These are phyloP conservation scores for Melaleuca quinquenervia DNA, from an alignment of 345 rosid genomes.

Conservation along the genomic window DNA sequence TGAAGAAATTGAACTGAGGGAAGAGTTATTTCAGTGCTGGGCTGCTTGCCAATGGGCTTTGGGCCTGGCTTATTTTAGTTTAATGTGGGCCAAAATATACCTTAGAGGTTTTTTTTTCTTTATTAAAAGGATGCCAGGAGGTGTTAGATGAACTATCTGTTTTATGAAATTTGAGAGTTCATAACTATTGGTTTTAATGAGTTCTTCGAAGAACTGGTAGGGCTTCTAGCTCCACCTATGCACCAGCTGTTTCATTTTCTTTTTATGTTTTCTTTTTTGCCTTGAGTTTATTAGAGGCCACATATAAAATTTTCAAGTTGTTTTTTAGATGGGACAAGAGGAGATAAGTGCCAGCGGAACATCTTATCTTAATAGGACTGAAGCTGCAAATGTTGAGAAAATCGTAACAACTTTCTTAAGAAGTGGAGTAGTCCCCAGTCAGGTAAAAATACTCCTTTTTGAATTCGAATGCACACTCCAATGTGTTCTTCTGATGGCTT, in stretches of 20 bases:
- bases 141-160: not conserved
- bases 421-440: slow-evolving; percentile 96
- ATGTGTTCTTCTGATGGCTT: not conserved
- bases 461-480: not conserved
- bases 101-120: not conserved
- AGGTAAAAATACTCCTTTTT: slow-evolving; percentile 28
- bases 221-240: not conserved
- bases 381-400: slow-evolving; percentile 99
- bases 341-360: slow-evolving; percentile 99
- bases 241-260: not conserved
- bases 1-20: not conserved
- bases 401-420: slow-evolving; percentile 94
- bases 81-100: not conserved
- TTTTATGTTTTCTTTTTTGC: not conserved
- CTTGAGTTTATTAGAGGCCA: not conserved
- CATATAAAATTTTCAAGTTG: not conserved
- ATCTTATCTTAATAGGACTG: slow-evolving; percentile 94
- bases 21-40: not conserved
- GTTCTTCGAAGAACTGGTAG: not conserved
- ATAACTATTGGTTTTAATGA: not conserved
- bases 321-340: slow-evolving; percentile 94
- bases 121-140: not conserved
- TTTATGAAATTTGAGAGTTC: not conserved
- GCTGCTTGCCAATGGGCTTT: not conserved
- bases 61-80: not conserved